Evolutionary conservation across 225 moss, liverwort and hornwort genomes (phyloP).

Genomic region (Pleurozium schreberi): DNA sequence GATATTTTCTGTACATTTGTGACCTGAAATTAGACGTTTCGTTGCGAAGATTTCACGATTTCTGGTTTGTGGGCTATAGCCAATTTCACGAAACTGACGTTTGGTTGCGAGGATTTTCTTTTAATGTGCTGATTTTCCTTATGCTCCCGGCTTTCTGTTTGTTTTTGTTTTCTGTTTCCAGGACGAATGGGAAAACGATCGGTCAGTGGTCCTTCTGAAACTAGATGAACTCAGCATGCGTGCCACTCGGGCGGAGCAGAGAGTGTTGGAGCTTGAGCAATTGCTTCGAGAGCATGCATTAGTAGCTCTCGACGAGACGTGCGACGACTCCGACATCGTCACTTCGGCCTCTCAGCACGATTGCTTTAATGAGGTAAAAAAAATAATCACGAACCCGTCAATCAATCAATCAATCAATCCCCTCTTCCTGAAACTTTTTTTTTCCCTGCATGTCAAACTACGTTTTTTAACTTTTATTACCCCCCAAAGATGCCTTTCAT

Average conservation of each 20-base stretch:
- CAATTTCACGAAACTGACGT: no score
- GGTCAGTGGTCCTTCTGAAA: slow-evolving; percentile 22
- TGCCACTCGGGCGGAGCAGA: slow-evolving; percentile 41
- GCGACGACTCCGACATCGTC: slow-evolving; percentile 46
- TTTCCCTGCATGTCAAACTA: neutral
- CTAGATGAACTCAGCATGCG: slow-evolving; percentile 35
- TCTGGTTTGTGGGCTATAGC: no score
- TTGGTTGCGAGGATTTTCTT: no score
- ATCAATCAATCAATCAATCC: neutral
- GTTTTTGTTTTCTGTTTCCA: neutral
- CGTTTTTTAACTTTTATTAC: neutral
- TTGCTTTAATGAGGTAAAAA: slow-evolving; percentile 28
- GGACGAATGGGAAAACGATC: slow-evolving; percentile 45
- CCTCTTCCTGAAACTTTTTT: neutral
- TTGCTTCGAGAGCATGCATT: slow-evolving; percentile 40
- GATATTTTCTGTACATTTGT: neutral
- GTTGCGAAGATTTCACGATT: no score
- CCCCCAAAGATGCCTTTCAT: neutral
- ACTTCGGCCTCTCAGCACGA: slow-evolving; percentile 33
- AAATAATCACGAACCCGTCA: neutral
- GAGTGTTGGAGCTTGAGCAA: slow-evolving; percentile 46
- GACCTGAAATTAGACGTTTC: no score
- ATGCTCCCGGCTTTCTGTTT: neutral
- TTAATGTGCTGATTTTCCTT: no score
- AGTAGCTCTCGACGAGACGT: slow-evolving; percentile 31